Evolutionary conservation across 106 monocot genomes (phyloP).

Genomic region (Narthecium ossifragum): DNA sequence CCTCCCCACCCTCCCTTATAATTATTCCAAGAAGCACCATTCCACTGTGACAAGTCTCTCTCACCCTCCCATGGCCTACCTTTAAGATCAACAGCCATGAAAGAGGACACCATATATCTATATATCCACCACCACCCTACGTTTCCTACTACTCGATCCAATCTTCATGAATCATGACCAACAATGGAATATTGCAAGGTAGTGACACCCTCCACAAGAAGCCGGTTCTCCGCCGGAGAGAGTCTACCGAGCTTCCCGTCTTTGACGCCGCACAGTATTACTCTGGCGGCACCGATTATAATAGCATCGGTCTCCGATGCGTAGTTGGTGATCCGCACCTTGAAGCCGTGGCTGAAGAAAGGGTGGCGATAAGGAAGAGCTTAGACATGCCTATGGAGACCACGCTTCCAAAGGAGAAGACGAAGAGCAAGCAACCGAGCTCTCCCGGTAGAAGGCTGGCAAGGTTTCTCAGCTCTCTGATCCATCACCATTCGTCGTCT

Average conservation of each 20-base stretch:
- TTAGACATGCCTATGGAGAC: neutral
- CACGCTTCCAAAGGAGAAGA: neutral
- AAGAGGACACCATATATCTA: too few relatives aligned
- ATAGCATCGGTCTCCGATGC: neutral
- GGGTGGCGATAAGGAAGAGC: neutral
- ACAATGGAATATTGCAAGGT: too few relatives aligned
- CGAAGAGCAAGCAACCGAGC: slow-evolving; percentile 8
- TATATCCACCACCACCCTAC: too few relatives aligned
- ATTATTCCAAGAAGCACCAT: too few relatives aligned
- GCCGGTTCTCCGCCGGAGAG: neutral
- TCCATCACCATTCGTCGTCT: slow-evolving; percentile 9
- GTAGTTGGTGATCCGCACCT: neutral
- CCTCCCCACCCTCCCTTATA: too few relatives aligned
- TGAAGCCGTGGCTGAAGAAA: neutral
- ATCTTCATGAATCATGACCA: too few relatives aligned
- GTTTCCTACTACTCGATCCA: too few relatives aligned
- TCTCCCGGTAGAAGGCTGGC: slow-evolving; percentile 30
- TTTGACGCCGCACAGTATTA: slow-evolving; percentile 29
- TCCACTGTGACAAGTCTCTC: too few relatives aligned
- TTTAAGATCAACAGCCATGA: too few relatives aligned
- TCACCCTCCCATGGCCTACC: too few relatives aligned
- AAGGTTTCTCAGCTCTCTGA: slow-evolving; percentile 21
- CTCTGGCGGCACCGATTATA: slow-evolving; percentile 5
- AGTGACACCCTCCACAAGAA: too few relatives aligned
- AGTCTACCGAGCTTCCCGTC: slow-evolving; percentile 30